A percentile compares a stretch with the other conserved stretches of the same genome.
These are phyloP conservation scores for Yarrowia sp. DNA, from an alignment of 805 yeast genomes.

Conservation along the genomic window DNA sequence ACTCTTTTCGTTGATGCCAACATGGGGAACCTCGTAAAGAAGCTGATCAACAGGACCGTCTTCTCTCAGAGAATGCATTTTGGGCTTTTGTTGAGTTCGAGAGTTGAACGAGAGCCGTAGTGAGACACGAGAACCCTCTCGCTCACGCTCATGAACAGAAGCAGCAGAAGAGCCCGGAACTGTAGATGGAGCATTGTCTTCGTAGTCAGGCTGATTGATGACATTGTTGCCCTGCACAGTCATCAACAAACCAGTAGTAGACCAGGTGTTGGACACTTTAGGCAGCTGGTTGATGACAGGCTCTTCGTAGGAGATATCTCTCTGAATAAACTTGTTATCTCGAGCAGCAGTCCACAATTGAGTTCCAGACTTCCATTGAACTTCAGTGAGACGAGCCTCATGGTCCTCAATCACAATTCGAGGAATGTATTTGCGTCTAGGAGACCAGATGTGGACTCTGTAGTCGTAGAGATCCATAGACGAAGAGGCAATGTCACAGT, in stretches of 20 bases:
- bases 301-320: conserved; percentile 56
- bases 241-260: conserved; percentile 60
- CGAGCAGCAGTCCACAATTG: conserved; percentile 61
- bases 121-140: neutral
- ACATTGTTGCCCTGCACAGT: conserved; percentile 55
- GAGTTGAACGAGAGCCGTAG: conserved; percentile 19
- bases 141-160: conserved; percentile 39
- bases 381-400: conserved; percentile 37
- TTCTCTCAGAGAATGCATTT: conserved; percentile 1
- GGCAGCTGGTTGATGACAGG: conserved; percentile 60
- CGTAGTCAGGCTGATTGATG: neutral
- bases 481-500: conserved; percentile 66
- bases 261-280: conserved; percentile 65
- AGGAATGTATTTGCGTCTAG: conserved; percentile 77
- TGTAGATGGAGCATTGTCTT: neutral
- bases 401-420: conserved; percentile 60
- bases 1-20: conserved; percentile 24
- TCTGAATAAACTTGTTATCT: conserved; percentile 58
- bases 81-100: conserved; percentile 12
- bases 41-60: conserved; percentile 23
- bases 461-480: conserved; percentile 70
- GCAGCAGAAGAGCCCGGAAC: conserved; percentile 10
- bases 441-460: conserved; percentile 71
- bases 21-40: conserved; percentile 29
- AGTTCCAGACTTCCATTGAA: conserved; percentile 47